phyloP scores from a whole-genome alignment of 192 early-diverging fungal genomes.

The Coemansia sp. region DNA sequence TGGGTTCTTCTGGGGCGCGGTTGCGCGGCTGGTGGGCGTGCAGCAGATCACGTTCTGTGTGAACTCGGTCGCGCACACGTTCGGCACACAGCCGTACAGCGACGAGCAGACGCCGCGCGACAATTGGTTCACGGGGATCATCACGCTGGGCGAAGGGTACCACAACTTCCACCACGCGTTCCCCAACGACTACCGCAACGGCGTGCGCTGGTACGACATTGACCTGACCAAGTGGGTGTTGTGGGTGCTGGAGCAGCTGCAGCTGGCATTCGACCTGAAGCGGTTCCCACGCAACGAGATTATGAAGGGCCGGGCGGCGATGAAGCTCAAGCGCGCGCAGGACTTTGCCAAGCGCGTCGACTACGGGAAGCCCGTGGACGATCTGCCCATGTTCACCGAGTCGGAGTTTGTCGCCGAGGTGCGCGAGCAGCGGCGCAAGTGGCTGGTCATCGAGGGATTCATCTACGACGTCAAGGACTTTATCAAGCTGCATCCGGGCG shows the following conservation, averaged over 20 bases:
- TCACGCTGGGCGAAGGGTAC: conserved; percentile 77
- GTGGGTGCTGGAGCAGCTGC: conserved; percentile 49
- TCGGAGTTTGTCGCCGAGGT: conserved; percentile 62
- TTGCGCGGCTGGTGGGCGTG: conserved; percentile 66
- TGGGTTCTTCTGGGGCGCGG: conserved; percentile 71
- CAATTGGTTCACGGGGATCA: conserved; percentile 74
- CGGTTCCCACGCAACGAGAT: conserved; percentile 76
- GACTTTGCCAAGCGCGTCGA: conserved; percentile 60
- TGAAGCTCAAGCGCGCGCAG: conserved; percentile 77
- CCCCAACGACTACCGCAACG: conserved; percentile 83
- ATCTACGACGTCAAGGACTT: conserved; percentile 78
- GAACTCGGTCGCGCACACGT: conserved; percentile 75
- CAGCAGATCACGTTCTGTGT: conserved; percentile 85
- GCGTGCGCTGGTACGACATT: conserved; percentile 67
- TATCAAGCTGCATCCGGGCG: conserved; percentile 85
- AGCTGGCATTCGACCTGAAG: conserved; percentile 63
- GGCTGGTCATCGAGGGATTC: conserved; percentile 77
- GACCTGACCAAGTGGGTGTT: conserved; percentile 84
- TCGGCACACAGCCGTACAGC: conserved; percentile 73
- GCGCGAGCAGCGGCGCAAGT: conserved; percentile 61
- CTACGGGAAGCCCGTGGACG: conserved; percentile 67
- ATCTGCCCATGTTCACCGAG: conserved; percentile 64
- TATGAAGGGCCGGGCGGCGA: conserved; percentile 62
- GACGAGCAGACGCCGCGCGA: conserved; percentile 81
- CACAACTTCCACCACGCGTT: conserved; percentile 88